Conservation (phyloP, 129 eudicot genomes). For the Flaveria trinervia region DNA sequence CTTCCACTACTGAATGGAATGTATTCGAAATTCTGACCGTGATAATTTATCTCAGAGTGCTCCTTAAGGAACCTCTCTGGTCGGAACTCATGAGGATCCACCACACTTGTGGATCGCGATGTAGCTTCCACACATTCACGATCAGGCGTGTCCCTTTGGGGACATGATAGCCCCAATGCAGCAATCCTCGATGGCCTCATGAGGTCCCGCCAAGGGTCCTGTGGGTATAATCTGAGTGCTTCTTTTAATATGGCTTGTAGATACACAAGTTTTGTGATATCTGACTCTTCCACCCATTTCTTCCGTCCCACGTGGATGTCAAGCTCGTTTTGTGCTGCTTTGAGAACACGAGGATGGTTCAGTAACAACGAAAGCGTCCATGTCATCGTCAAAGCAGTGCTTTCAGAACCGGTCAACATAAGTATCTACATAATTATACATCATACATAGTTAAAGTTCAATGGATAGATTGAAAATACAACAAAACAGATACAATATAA, state of each 20-base stretch:
- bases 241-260: constrained; percentile 53
- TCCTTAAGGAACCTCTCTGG: constrained; percentile 38
- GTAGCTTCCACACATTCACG: constrained; percentile 54
- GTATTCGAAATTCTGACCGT: constrained; percentile 43
- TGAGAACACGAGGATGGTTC: constrained; percentile 35
- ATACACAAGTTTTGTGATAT: constrained; percentile 35
- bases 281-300: constrained; percentile 52
- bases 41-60: constrained; percentile 16
- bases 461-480: too few species aligned
- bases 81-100: constrained; percentile 34
- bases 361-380: constrained; percentile 53
- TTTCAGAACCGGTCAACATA: constrained; percentile 58
- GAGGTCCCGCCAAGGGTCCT: constrained; percentile 55
- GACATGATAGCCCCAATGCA: constrained; percentile 33
- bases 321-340: constrained; percentile 39
- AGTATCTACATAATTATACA: constrained; percentile 34
- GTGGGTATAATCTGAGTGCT: constrained; percentile 61
- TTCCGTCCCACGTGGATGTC: constrained; percentile 39
- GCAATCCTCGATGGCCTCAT: constrained; percentile 51
- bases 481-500: not conserved
- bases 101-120: constrained; percentile 52
- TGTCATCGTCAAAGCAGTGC: constrained; percentile 47
- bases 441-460: too few species aligned
- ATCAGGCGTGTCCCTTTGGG: constrained; percentile 47
- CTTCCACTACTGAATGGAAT: constrained; percentile 42